A percentile compares a stretch with the other conserved stretches of the same genome.
Conservation (phyloP, 1,284 basidiomycete species). For the Spongispora temasekensis region DNA sequence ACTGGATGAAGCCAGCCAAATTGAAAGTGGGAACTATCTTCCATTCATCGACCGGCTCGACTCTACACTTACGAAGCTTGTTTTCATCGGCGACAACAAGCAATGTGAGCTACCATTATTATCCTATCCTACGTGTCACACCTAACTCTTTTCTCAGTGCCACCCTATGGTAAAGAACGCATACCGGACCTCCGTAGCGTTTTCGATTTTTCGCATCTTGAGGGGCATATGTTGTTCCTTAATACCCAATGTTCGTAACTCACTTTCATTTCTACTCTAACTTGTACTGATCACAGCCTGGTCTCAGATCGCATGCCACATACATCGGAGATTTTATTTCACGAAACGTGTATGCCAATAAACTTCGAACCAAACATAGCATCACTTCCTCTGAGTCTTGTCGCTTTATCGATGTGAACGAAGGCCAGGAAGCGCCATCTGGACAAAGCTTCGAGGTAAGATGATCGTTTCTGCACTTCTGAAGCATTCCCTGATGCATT, state of each 20-base stretch:
- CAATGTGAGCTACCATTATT: conserved; percentile 53
- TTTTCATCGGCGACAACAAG: conserved; percentile 75
- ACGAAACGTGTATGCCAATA: conserved; percentile 40
- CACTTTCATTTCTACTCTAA: not conserved
- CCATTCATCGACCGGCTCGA: conserved; percentile 50
- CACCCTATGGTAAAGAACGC: conserved; percentile 49
- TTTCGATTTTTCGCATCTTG: conserved; percentile 48
- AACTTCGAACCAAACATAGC: conserved; percentile 26
- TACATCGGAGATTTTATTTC: conserved; percentile 51
- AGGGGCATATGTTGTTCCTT: conserved; percentile 35
- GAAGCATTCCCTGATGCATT: not conserved
- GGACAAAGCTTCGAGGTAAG: conserved; percentile 33
- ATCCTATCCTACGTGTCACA: not conserved
- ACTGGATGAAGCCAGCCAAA: conserved; percentile 68
- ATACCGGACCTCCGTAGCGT: conserved; percentile 42
- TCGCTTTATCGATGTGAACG: conserved; percentile 32
- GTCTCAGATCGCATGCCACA: conserved; percentile 52
- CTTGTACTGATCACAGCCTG: not conserved
- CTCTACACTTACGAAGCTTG: conserved; percentile 53
- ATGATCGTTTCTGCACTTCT: not conserved
- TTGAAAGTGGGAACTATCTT: conserved; percentile 61
- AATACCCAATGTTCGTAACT: conserved; percentile 45
- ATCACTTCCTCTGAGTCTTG: conserved; percentile 12
- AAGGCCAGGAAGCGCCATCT: conserved; percentile 21
- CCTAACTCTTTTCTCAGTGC: conserved; percentile 37